phyloP scores from a whole-genome alignment of 441 rosid genomes.

The Manihot esculenta region DNA sequence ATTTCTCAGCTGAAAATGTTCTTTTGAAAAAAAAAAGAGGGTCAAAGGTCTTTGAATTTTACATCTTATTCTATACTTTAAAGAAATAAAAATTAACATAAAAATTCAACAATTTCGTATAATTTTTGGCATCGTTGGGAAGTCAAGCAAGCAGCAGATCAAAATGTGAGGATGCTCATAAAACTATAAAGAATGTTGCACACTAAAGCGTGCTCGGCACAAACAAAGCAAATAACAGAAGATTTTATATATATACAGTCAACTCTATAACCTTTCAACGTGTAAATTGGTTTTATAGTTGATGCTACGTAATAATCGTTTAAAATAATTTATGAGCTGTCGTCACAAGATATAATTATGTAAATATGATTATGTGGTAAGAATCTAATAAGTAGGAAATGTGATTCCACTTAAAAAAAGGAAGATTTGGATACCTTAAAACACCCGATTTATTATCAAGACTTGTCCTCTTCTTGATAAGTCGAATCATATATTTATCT shows the following conservation, averaged over 20 bases:
- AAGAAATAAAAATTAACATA: neutral
- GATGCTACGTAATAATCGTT: no score
- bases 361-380: no score
- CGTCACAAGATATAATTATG: no score
- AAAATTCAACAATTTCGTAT: slow-evolving; percentile 6
- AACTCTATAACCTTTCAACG: slow-evolving; percentile 13
- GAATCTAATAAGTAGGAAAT: no score
- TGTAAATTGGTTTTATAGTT: slow-evolving; percentile 1
- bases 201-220: neutral
- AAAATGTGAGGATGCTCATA: slow-evolving; percentile 5
- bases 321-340: no score
- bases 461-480: no score
- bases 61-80: neutral
- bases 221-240: no score
- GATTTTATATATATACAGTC: no score
- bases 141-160: neutral
- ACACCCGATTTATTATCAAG: no score
- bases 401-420: no score
- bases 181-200: neutral
- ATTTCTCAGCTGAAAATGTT: neutral
- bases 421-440: no score
- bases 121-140: neutral
- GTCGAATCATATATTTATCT: no score
- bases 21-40: neutral
- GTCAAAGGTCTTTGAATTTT: slow-evolving; percentile 16